Conservation (phyloP, 2,329 filamentous ascomycete genomes). For the Chrysosporium keratinophilum region DNA sequence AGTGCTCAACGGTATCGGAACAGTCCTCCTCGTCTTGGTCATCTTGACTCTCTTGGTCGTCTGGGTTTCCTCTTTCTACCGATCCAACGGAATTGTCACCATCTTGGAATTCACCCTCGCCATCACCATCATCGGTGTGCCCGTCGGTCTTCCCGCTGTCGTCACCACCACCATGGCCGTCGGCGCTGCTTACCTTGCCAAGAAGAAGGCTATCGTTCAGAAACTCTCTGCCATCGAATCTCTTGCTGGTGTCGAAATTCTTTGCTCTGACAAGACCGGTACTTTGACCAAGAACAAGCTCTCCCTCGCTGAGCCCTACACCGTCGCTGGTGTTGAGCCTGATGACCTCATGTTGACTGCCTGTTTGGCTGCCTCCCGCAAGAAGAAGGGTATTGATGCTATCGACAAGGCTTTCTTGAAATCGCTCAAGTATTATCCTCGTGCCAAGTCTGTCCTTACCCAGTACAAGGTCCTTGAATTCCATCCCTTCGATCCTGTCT, state of each 20-base stretch:
- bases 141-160: conserved; percentile 84
- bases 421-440: conserved; percentile 69
- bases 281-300: conserved; percentile 93
- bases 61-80: conserved; percentile 82
- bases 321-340: conserved; percentile 67
- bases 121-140: conserved; percentile 85
- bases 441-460: conserved; percentile 66
- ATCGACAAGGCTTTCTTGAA: conserved; percentile 94
- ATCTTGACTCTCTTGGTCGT: conserved; percentile 69
- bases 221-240: conserved; percentile 89
- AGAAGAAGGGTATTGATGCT: conserved; percentile 91
- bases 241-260: conserved; percentile 81
- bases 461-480: conserved; percentile 81
- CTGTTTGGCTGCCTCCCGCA: conserved; percentile 78
- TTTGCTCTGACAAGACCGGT: conserved; percentile 90
- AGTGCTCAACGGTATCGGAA: conserved; percentile 79
- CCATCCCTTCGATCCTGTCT: conserved; percentile 82
- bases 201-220: conserved; percentile 88
- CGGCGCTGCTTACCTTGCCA: conserved; percentile 79
- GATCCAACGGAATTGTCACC: conserved; percentile 65
- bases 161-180: conserved; percentile 94
- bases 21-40: conserved; percentile 67
- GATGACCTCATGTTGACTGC: conserved; percentile 89
- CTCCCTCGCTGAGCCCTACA: conserved; percentile 74
- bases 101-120: conserved; percentile 79